Base-by-base conservation (phyloP, 139 green algal species). In the Chlamydomonas sphaeroides region DNA sequence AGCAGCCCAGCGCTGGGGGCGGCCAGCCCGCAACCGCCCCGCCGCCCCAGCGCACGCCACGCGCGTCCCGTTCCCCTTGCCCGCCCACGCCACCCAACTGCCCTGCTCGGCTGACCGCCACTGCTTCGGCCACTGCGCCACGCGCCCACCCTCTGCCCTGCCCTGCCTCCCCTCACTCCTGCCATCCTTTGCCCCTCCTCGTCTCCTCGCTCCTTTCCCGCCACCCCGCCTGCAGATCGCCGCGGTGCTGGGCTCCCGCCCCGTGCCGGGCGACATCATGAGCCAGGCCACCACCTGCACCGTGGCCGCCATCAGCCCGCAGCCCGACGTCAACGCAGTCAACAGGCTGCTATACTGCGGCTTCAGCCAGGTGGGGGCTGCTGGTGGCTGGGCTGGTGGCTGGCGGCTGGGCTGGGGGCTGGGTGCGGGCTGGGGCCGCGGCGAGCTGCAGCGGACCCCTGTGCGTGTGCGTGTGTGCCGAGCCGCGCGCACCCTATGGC, bases 271-370 rank as follows among this genome's bases (percentile, higher is more conserved):
- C 35, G 56, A 61, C 56, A 59, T 80, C 53, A 28, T 80, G 38
- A 4, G 18, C 14, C 25, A 36, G 38, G 28, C 30, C 38, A 66
- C 39, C 1, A 0, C 14, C 21, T 91, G 89, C 69, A 17, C 89
- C 35, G 88, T 86, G 30, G 73, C 82, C 38, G 20, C 81, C 0
- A 35, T 85, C 30, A 57, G 53, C 0, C 84, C 49, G 57, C 4
- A 79, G 28, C 32, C 36, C 1, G 85, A 7, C 25, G 65, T 33
- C 6, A 21, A 45, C 5, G 81, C 48, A n/a, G 68, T 95, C 53
- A 72, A 94, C 75, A 45, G 48, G 0, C 33, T 45, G 20, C 75
- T 93, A 3, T 95, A 92, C 83, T 95, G 92, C 84, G 92, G 87
- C 20, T 95, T 90, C 78, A 63, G 75, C 21, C 76, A 94, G 76